Evolutionary conservation across 768 basidiomycete genomes (phyloP).

Genomic region (Pleurotus giganteus): DNA sequence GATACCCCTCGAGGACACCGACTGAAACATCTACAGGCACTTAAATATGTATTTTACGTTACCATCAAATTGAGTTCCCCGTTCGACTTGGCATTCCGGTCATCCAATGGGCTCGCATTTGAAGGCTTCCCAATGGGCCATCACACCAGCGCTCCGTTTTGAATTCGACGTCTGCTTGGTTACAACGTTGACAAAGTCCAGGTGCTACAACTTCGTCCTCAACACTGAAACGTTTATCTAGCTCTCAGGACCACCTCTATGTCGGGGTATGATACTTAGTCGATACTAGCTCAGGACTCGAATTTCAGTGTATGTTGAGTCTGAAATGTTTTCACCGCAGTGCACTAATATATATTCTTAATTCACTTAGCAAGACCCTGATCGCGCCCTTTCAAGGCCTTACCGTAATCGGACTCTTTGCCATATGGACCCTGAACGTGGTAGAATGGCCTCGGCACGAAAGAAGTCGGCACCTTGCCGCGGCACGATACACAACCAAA

Average conservation of each 20-base stretch:
- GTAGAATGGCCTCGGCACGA: background rate
- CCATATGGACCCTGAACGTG: background rate
- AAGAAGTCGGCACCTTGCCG: background rate
- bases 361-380: constrained; percentile 7
- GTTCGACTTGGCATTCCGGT: background rate
- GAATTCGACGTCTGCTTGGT: no score
- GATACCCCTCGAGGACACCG: no score
- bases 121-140: no score
- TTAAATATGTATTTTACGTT: constrained; percentile 1
- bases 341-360: background rate
- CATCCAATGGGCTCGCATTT: no score
- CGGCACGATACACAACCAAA: background rate
- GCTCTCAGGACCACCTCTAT: no score
- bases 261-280: no score
- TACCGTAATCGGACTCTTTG: constrained; percentile 1
- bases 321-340: background rate
- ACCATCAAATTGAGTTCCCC: constrained; percentile 10
- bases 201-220: no score
- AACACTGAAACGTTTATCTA: no score
- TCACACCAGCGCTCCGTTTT: no score
- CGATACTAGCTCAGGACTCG: no score
- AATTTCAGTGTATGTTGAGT: no score
- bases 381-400: constrained; percentile 3
- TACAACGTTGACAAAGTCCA: no score
- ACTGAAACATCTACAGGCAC: background rate